Conservation (phyloP, 768 basidiomycete species). For the Kwoniella dejecticola region DNA sequence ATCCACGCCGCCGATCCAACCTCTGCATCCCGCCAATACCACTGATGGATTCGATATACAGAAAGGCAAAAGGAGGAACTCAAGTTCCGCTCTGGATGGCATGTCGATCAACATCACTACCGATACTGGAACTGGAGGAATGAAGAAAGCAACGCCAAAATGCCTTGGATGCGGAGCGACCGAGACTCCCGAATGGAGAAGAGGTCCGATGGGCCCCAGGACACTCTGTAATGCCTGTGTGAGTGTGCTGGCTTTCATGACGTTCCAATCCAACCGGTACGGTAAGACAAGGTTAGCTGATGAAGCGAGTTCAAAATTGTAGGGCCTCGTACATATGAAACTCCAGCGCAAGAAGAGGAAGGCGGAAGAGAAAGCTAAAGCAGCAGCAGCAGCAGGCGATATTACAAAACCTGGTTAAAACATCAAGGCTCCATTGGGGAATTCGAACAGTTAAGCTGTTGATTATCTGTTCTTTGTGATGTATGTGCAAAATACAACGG, state of each 20-base stretch:
- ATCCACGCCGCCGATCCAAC: neutral
- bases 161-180: constrained; percentile 54
- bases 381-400: constrained; percentile 9
- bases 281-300: too few species aligned
- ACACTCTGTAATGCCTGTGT: constrained; percentile 57
- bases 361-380: constrained; percentile 30
- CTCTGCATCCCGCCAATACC: neutral
- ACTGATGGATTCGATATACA: neutral
- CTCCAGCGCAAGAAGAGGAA: constrained; percentile 39
- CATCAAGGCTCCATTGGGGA: neutral
- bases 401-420: neutral
- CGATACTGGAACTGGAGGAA: neutral
- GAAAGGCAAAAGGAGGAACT: constrained; percentile 18
- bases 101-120: neutral
- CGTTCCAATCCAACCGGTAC: constrained; percentile 17
- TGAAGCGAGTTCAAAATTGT: too few species aligned
- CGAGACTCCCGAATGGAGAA: constrained; percentile 57
- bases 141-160: constrained; percentile 27
- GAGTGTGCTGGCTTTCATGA: constrained; percentile 24
- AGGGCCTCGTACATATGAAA: constrained; percentile 51
- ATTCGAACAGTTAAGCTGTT: neutral
- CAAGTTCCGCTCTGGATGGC: neutral
- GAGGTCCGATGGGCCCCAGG: constrained; percentile 56
- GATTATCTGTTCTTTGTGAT: too few species aligned
- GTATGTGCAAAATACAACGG: too few species aligned